Conservation (phyloP, 2,329 filamentous ascomycete genomes). For the Fusarium gaditjirri region DNA sequence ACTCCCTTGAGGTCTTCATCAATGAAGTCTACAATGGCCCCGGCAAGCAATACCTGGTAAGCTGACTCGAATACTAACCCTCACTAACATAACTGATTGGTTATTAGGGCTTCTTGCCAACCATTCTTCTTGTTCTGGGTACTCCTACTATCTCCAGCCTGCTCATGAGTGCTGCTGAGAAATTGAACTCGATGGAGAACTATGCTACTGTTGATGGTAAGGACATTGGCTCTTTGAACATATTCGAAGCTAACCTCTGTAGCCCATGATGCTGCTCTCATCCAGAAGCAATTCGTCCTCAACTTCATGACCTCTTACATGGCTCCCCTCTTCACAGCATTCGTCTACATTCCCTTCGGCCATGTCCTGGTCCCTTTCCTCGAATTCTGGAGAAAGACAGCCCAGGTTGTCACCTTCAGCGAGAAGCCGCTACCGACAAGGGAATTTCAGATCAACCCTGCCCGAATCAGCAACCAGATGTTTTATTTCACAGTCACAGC, state of each 20-base stretch:
- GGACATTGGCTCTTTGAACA: conserved; percentile 16
- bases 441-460: conserved; percentile 83
- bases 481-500: conserved; percentile 97
- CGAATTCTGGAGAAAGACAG: conserved; percentile 80
- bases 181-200: conserved; percentile 86
- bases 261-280: conserved; percentile 84
- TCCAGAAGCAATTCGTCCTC: conserved; percentile 92
- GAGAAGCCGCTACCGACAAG: conserved; percentile 74
- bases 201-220: conserved; percentile 83
- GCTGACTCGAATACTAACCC: conserved; percentile 39
- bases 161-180: conserved; percentile 80
- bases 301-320: conserved; percentile 98
- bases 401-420: conserved; percentile 78
- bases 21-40: conserved; percentile 92
- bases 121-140: conserved; percentile 82
- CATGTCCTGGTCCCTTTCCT: conserved; percentile 85
- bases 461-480: conserved; percentile 87
- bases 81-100: conserved; percentile 15
- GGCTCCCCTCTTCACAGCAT: conserved; percentile 90
- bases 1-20: conserved; percentile 95
- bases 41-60: conserved; percentile 83
- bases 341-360: conserved; percentile 94
- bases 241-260: conserved; percentile 17
- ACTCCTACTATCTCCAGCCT: conserved; percentile 82
- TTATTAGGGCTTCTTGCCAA: conserved; percentile 84